A percentile compares a stretch with the other conserved stretches of the same genome.
Conservation (phyloP, 2,329 filamentous ascomycete species). For the Aureobasidium sp. region DNA sequence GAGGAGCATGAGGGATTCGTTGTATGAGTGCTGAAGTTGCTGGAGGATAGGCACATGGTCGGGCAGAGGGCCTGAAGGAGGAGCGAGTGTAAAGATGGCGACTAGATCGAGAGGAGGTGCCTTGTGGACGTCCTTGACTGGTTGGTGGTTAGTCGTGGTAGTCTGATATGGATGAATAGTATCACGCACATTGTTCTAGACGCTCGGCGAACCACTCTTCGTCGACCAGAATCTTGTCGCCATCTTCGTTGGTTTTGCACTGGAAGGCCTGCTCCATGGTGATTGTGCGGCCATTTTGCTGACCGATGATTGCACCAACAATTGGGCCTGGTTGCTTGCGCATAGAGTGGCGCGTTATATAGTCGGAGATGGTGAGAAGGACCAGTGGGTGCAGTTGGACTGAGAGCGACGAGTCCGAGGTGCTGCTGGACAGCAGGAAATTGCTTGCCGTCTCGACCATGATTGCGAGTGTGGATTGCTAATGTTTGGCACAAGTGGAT, state of each 20-base stretch:
- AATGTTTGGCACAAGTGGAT: not conserved
- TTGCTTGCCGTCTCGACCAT: slow-evolving; percentile 23
- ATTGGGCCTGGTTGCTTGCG: slow-evolving; percentile 68
- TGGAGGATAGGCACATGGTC: slow-evolving; percentile 65
- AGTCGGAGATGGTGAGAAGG: slow-evolving; percentile 92
- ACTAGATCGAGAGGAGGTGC: slow-evolving; percentile 70
- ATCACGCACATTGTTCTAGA: slow-evolving; percentile 69
- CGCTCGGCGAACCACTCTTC: slow-evolving; percentile 66
- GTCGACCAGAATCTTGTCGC: slow-evolving; percentile 54
- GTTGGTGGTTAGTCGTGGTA: not conserved
- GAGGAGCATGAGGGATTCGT: slow-evolving; percentile 80
- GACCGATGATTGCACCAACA: slow-evolving; percentile 79
- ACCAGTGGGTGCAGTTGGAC: slow-evolving; percentile 87
- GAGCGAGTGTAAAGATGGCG: slow-evolving; percentile 53
- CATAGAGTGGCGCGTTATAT: slow-evolving; percentile 83
- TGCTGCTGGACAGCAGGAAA: slow-evolving; percentile 36
- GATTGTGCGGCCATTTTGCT: slow-evolving; percentile 82
- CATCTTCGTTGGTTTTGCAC: slow-evolving; percentile 48
- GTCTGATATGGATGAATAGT: not conserved
- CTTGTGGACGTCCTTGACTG: slow-evolving; percentile 85
- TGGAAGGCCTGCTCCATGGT: slow-evolving; percentile 93
- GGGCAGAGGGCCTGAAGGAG: slow-evolving; percentile 60
- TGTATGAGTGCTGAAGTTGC: slow-evolving; percentile 65
- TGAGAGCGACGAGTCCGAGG: slow-evolving; percentile 65
- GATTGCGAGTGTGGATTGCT: not conserved